A percentile compares a stretch with the other conserved stretches of the same genome.
Evolutionary conservation across 2,329 filamentous ascomycete species (phyloP).

Genomic region (Aspergillus tamarii): DNA sequence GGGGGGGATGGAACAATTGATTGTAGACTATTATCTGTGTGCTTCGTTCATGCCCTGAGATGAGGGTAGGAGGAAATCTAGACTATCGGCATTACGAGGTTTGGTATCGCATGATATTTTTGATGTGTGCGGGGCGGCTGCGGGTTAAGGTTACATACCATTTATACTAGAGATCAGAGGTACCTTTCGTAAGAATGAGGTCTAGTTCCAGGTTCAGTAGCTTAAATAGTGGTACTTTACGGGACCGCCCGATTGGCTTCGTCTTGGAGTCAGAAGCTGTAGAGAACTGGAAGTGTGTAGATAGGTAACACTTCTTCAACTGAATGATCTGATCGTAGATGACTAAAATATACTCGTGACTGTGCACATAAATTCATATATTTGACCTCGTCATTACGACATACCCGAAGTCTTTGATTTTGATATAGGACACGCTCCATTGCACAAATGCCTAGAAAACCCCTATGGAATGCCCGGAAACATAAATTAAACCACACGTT

Average conservation of each 20-base stretch:
- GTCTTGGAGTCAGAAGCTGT: neutral
- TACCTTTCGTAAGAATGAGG: neutral
- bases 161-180: neutral
- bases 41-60: neutral
- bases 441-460: conserved; percentile 6
- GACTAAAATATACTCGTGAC: neutral
- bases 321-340: neutral
- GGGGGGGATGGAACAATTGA: neutral
- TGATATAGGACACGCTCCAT: conserved; percentile 5
- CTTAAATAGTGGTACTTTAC: neutral
- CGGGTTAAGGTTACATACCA: conserved; percentile 1
- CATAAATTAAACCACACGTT: conserved; percentile 49
- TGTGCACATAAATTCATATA: conserved; percentile 15
- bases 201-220: neutral
- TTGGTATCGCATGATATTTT: neutral
- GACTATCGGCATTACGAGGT: neutral
- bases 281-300: neutral
- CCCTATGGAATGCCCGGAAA: conserved; percentile 15
- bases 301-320: neutral
- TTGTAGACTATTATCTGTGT: neutral
- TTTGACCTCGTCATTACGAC: conserved; percentile 3
- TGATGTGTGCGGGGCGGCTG: neutral
- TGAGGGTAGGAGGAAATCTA: neutral
- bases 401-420: neutral
- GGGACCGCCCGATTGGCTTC: neutral